Evolutionary conservation across 495 filamentous ascomycete species (phyloP).

Genomic region (Neurospora sublineolata): DNA sequence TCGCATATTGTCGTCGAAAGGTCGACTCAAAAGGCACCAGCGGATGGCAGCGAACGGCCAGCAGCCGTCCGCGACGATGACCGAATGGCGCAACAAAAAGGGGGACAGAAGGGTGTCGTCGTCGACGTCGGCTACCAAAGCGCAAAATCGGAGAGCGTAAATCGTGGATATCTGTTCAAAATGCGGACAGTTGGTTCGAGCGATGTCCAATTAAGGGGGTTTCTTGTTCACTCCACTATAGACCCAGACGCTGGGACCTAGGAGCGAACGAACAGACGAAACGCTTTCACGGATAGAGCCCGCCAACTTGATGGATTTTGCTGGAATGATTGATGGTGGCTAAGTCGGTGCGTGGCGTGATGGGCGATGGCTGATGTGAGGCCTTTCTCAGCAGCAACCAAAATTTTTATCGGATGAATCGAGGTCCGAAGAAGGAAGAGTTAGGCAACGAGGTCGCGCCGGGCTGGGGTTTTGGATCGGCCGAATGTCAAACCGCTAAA

Average conservation of each 20-base stretch:
- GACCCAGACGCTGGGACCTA: constrained; percentile 82
- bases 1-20: constrained; percentile 21
- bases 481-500: not conserved
- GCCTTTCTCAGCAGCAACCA: not conserved
- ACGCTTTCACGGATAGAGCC: constrained; percentile 63
- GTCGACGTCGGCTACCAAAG: not conserved
- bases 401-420: not conserved
- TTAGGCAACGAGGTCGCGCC: not conserved
- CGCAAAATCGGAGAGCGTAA: not conserved
- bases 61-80: constrained; percentile 24
- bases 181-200: not conserved
- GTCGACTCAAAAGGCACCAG: constrained; percentile 19
- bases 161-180: constrained; percentile 3
- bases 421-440: not conserved
- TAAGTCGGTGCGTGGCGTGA: not conserved
- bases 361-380: not conserved
- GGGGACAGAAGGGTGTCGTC: not conserved
- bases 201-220: constrained; percentile 80
- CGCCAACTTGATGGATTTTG: constrained; percentile 86
- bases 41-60: constrained; percentile 30
- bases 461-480: not conserved
- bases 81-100: not conserved
- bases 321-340: not conserved
- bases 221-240: constrained; percentile 93
- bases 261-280: constrained; percentile 82